Evolutionary conservation across 1,284 basidiomycete species (phyloP).

Genomic region (Ustilago trichophora): DNA sequence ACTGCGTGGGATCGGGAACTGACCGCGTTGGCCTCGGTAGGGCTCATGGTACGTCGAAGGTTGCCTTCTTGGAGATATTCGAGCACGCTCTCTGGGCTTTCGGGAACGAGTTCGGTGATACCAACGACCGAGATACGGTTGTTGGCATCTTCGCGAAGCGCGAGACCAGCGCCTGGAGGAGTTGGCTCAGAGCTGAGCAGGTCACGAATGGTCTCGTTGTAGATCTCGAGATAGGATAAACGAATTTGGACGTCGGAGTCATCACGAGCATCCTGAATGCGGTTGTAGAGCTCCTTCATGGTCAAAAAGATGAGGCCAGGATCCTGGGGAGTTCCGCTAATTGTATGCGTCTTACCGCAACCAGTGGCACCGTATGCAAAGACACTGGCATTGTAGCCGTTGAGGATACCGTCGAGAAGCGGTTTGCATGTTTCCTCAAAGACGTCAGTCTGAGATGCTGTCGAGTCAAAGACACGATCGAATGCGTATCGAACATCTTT

Average conservation of each 20-base stretch:
- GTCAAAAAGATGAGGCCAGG: constrained; percentile 66
- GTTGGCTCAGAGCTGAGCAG: constrained; percentile 61
- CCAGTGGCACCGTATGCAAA: constrained; percentile 66
- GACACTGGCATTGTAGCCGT: constrained; percentile 65
- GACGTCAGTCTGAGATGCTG: constrained; percentile 55
- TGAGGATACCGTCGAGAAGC: constrained; percentile 60
- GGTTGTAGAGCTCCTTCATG: constrained; percentile 64
- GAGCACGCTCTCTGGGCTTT: constrained; percentile 60
- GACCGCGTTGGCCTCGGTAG: constrained; percentile 65
- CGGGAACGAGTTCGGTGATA: constrained; percentile 64
- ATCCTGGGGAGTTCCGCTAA: constrained; percentile 61
- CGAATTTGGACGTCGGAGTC: constrained; percentile 61
- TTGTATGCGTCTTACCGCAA: constrained; percentile 66
- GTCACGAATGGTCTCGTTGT: constrained; percentile 66
- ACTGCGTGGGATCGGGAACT: constrained; percentile 64
- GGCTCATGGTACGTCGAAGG: constrained; percentile 62
- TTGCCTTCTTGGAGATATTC: constrained; percentile 65
- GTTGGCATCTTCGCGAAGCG: constrained; percentile 60
- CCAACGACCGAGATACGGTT: constrained; percentile 65
- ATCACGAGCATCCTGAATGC: constrained; percentile 54
- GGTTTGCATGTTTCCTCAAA: constrained; percentile 62
- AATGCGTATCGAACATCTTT: constrained; percentile 65
- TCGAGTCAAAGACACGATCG: constrained; percentile 62
- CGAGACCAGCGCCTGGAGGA: constrained; percentile 59
- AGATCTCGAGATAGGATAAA: constrained; percentile 66